phyloP scores from a whole-genome alignment of 495 filamentous ascomycete genomes.

The Talaromyces stipitatus region DNA sequence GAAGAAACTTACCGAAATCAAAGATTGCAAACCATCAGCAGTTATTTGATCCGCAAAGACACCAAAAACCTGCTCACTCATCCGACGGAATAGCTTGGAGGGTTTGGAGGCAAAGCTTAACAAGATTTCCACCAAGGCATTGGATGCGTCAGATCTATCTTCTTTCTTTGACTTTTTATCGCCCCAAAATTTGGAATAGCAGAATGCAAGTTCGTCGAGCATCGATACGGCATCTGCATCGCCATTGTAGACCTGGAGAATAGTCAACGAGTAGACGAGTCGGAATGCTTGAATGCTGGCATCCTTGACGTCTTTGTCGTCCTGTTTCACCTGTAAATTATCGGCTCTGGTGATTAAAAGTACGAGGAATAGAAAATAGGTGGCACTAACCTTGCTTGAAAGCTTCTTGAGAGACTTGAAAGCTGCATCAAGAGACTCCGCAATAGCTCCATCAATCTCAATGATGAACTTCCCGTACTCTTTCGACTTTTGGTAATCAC shows the following conservation, averaged over 20 bases:
- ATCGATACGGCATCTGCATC: conserved; percentile 74
- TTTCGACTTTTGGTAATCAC: conserved; percentile 31
- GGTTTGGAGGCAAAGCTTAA: conserved; percentile 81
- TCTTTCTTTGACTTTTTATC: conserved; percentile 37
- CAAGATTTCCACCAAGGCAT: conserved; percentile 78
- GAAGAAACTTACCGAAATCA: conserved; percentile 43
- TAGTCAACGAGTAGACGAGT: conserved; percentile 75
- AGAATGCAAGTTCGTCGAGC: conserved; percentile 64
- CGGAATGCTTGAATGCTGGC: conserved; percentile 53
- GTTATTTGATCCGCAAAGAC: conserved; percentile 67
- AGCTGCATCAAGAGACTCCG: conserved; percentile 51
- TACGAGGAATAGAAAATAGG: background rate
- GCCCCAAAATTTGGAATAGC: conserved; percentile 55
- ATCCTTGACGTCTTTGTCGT: conserved; percentile 12
- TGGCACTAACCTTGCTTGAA: conserved; percentile 46
- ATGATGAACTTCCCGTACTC: conserved; percentile 45
- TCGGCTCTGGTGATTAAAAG: background rate
- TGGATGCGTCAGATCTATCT: conserved; percentile 55
- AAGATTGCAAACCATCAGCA: conserved; percentile 60
- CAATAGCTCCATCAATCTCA: conserved; percentile 53
- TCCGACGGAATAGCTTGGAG: conserved; percentile 74
- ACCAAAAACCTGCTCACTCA: conserved; percentile 79
- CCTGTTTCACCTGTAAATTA: conserved; percentile 27
- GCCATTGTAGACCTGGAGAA: conserved; percentile 83
- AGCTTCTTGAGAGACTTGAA: conserved; percentile 60